Conservation (phyloP, 2,329 filamentous ascomycete genomes). For the Alternaria alternata region DNA sequence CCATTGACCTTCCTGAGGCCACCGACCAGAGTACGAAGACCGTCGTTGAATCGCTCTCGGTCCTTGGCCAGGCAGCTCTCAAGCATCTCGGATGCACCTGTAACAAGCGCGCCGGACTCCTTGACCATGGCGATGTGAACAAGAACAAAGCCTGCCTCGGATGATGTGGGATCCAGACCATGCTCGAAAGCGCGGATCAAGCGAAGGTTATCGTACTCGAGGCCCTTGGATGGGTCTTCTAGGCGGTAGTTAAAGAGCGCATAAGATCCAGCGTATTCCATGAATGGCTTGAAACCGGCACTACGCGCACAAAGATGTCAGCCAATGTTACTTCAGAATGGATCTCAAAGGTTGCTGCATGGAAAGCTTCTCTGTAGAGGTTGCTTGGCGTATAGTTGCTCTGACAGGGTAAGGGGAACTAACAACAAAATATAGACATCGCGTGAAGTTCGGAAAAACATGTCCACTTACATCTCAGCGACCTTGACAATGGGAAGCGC, state of each 20-base stretch:
- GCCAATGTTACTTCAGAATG: conserved; percentile 1
- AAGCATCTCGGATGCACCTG: conserved; percentile 73
- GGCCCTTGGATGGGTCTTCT: conserved; percentile 62
- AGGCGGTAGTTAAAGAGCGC: conserved; percentile 70
- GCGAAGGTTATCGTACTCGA: conserved; percentile 71
- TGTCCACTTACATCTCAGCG: conserved; percentile 77
- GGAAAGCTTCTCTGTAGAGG: not conserved
- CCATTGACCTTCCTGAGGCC: conserved; percentile 75
- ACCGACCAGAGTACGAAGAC: conserved; percentile 59
- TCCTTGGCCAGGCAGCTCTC: conserved; percentile 56
- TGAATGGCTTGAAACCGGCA: conserved; percentile 85
- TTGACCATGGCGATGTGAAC: conserved; percentile 96
- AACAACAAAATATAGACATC: not conserved
- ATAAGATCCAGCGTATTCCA: conserved; percentile 78
- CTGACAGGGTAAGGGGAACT: not conserved
- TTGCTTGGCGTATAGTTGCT: not conserved
- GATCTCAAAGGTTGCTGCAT: not conserved
- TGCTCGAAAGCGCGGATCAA: conserved; percentile 91
- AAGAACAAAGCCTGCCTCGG: conserved; percentile 94
- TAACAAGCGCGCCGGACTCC: conserved; percentile 79
- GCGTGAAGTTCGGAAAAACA: not conserved
- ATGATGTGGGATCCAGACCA: conserved; percentile 84
- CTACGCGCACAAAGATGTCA: conserved; percentile 49
- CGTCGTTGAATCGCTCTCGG: conserved; percentile 68
- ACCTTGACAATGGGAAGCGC: conserved; percentile 84